Evolutionary conservation across 2,329 filamentous ascomycete genomes (phyloP), one percentile per base, ranked within the genome.

Genomic region (Ophiocordyceps sinensis): DNA sequence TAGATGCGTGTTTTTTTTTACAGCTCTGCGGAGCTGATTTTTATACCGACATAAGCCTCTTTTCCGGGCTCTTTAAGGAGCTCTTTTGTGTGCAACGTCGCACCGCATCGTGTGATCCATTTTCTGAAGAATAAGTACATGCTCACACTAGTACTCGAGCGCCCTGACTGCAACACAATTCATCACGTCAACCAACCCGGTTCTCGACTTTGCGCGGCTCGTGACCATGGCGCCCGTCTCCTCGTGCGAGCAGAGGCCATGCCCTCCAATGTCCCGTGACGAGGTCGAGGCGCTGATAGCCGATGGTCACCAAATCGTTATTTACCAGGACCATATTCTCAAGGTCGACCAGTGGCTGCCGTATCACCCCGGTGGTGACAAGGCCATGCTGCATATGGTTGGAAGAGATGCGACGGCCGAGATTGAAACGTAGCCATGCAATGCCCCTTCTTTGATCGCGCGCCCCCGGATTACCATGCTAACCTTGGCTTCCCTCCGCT

Each of bases 321-420:
- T 98, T 41, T 70, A 91, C 44, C 77, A 94, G 51, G 72, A 77
- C 44, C 76, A 78, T 52, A 87, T 95, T 10, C 63, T 96, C 50
- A 94, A 87, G 64, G 79, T 86, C 28, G 89, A 96, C 60, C 72
- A 81, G 32, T 98, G 87, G 85, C 66, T 93, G 40, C 77, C 77
- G 41, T 95, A 84, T 55, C 91, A 96, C 54, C 91, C 91, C 12
- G 91, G 91, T 43, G 91, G 91, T 51, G 80, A 89, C 53, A 91
- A 87, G 63, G 76, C 89, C 41, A 93, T 98, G 48, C 68, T 77
- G 57, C 91, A 98, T 57, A 91, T 95, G 86, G 76, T 96, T 45
- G 87, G 87, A 46, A 77, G 82, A 62, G 87, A 94, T 75, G 89
- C 86, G 39, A 95, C 89, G 11, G 88, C 95, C 60, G 91, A 96